Percentiles rank a stretch among this genome's conserved stretches.
Conservation (phyloP, 164 flowering plant species). For the Stephania cephalantha region DNA sequence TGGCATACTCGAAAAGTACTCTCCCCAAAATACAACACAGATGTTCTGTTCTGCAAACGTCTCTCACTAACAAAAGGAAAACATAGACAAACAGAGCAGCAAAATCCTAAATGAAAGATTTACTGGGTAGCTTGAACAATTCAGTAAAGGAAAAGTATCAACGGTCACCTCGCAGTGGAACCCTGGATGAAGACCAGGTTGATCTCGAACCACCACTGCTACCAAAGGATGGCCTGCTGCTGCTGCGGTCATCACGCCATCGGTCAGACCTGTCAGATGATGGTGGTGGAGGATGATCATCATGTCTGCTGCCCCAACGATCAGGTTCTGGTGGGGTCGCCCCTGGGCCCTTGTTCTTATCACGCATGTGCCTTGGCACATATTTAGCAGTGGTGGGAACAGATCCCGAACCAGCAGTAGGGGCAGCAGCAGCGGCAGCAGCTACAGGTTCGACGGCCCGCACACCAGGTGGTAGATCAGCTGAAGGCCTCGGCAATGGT, state of each 20-base stretch:
- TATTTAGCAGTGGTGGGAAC: slow-evolving; percentile 47
- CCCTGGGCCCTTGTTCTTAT: slow-evolving; percentile 17
- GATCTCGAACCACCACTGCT: background rate
- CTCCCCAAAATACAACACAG: background rate
- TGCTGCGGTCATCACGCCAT: slow-evolving; percentile 37
- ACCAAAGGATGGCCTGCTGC: slow-evolving; percentile 17
- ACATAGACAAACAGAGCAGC: background rate
- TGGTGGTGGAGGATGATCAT: slow-evolving; percentile 17
- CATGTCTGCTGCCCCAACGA: slow-evolving; percentile 32
- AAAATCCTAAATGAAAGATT: background rate
- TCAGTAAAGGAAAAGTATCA: background rate
- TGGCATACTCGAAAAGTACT: background rate
- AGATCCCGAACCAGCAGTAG: slow-evolving; percentile 33
- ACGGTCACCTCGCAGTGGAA: background rate
- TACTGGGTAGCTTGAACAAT: background rate
- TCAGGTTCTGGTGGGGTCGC: slow-evolving; percentile 37
- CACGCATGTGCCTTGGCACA: slow-evolving; percentile 44
- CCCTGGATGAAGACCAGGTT: background rate
- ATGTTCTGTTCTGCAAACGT: background rate
- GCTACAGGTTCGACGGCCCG: slow-evolving; percentile 25
- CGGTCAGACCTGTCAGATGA: slow-evolving; percentile 16
- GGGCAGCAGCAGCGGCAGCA: slow-evolving; percentile 21
- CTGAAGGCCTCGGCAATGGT: slow-evolving; percentile 21
- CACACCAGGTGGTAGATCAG: slow-evolving; percentile 25
- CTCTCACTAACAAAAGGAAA: background rate